phyloP scores from a whole-genome alignment of 805 yeast genomes.

The Wickerhamiella qilinensis region DNA sequence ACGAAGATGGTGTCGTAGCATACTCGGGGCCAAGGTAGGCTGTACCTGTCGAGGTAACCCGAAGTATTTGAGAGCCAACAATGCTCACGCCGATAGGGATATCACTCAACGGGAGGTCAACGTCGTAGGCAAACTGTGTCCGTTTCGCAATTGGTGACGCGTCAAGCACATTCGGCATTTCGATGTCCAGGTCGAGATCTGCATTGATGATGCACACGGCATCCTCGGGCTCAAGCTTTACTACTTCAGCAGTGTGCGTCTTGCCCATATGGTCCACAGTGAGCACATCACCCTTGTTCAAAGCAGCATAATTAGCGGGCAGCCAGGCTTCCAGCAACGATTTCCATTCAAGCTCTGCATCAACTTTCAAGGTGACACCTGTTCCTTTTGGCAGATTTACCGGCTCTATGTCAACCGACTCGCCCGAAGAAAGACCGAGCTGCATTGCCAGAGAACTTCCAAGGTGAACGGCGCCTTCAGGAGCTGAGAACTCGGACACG shows the following conservation, averaged over 20 bases:
- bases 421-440: constrained; percentile 15
- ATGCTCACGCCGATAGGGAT: neutral
- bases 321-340: constrained; percentile 34
- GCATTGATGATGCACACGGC: constrained; percentile 42
- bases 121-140: neutral
- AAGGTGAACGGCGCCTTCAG: constrained; percentile 22
- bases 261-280: constrained; percentile 19
- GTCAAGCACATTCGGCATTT: constrained; percentile 1
- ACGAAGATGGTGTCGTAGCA: constrained; percentile 10
- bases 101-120: neutral
- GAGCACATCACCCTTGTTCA: constrained; percentile 28
- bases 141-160: no score
- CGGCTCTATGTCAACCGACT: constrained; percentile 15
- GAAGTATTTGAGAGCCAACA: neutral
- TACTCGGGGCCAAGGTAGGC: constrained; percentile 13
- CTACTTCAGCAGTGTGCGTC: constrained; percentile 21
- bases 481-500: constrained; percentile 34
- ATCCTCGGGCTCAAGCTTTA: constrained; percentile 24
- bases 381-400: constrained; percentile 32
- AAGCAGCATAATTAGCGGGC: constrained; percentile 33
- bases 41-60: constrained; percentile 2
- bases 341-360: constrained; percentile 31
- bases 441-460: constrained; percentile 24
- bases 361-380: constrained; percentile 28
- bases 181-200: constrained; percentile 29